A percentile compares a stretch with the other conserved stretches of the same genome.
phyloP scores from a whole-genome alignment of 2,329 filamentous ascomycete species.

The Penicillium brasilianum region DNA sequence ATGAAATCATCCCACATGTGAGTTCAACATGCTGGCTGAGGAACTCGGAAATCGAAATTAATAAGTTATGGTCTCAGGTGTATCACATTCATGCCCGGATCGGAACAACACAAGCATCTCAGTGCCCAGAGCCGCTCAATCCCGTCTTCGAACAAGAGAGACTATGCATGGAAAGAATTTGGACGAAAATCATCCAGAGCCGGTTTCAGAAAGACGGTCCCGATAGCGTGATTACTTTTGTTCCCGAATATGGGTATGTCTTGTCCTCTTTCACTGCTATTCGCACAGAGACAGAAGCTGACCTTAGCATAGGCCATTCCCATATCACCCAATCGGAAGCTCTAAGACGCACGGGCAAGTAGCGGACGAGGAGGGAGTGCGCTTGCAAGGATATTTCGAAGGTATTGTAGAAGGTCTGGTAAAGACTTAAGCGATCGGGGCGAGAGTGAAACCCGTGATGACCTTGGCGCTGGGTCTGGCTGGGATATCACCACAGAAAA shows the following conservation, averaged over 20 bases:
- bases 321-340: constrained; percentile 29
- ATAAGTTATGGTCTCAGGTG: constrained; percentile 33
- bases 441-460: background rate
- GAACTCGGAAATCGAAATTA: background rate
- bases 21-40: constrained; percentile 6
- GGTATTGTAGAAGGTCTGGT: background rate
- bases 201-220: constrained; percentile 10
- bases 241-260: constrained; percentile 26
- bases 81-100: constrained; percentile 44
- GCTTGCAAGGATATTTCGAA: constrained; percentile 23
- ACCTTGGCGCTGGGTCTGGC: background rate
- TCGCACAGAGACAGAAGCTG: background rate
- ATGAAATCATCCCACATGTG: constrained; percentile 39
- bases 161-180: constrained; percentile 39
- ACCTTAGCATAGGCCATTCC: constrained; percentile 25
- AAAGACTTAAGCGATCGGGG: background rate
- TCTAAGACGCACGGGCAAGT: constrained; percentile 23
- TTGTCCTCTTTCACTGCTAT: background rate
- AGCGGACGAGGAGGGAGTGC: constrained; percentile 28
- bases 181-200: constrained; percentile 22
- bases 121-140: constrained; percentile 43
- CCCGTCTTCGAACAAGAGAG: constrained; percentile 36
- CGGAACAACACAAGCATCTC: constrained; percentile 45
- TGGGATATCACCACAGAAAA: background rate
- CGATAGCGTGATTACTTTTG: constrained; percentile 15